Conservation (phyloP, 495 filamentous ascomycete genomes). For the Penicillium lividum region DNA sequence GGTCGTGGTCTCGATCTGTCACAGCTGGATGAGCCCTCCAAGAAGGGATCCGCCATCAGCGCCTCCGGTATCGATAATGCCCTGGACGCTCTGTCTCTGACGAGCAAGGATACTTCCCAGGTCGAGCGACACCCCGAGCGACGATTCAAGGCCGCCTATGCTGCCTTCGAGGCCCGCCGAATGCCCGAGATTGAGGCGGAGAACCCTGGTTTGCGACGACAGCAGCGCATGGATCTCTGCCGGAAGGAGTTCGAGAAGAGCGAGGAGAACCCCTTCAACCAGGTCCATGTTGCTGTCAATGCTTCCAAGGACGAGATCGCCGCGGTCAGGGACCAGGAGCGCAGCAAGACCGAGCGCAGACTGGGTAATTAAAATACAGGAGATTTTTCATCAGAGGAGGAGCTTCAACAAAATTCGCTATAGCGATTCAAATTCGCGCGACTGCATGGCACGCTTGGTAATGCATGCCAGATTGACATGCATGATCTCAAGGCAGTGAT, state of each 20-base stretch:
- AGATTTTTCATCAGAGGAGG: background rate
- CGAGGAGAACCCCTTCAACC: conserved; percentile 92
- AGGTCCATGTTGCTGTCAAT: conserved; percentile 71
- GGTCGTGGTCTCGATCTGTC: conserved; percentile 64
- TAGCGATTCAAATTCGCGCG: background rate
- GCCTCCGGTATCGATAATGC: conserved; percentile 90
- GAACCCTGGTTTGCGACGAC: conserved; percentile 69
- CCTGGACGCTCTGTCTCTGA: conserved; percentile 76
- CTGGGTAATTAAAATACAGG: conserved; percentile 32
- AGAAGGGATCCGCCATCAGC: conserved; percentile 58
- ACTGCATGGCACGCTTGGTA: background rate
- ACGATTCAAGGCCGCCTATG: conserved; percentile 83
- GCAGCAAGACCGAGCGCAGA: conserved; percentile 70
- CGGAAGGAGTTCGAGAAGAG: conserved; percentile 89
- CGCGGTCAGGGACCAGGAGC: conserved; percentile 65
- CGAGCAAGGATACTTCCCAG: conserved; percentile 55
- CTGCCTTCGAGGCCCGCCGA: conserved; percentile 81
- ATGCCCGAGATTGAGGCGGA: conserved; percentile 83
- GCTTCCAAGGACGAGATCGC: conserved; percentile 76
- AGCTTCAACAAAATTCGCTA: background rate
- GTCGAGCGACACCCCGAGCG: conserved; percentile 85
- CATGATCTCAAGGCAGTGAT: background rate
- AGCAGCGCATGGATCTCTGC: conserved; percentile 78
- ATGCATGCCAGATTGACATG: background rate
- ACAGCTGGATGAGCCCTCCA: conserved; percentile 59